These are phyloP conservation scores for Hypoxylon sp. DNA, from an alignment of 2,329 filamentous ascomycete genomes.

Conservation along the genomic window DNA sequence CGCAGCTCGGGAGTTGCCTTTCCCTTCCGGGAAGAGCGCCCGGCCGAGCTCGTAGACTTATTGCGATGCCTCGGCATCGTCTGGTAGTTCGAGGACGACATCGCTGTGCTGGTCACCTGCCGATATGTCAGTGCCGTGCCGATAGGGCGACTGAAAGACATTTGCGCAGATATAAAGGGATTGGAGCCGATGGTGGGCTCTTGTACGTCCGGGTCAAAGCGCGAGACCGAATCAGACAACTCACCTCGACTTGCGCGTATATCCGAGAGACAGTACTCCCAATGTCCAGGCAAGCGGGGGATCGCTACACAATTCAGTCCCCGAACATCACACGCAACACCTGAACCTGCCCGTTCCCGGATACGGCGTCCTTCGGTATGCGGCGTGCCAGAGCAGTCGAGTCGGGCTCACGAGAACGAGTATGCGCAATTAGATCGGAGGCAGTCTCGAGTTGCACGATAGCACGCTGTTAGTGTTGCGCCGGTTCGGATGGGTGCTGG, in stretches of 20 bases:
- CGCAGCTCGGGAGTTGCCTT: constrained; percentile 52
- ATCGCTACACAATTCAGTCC: constrained; percentile 52
- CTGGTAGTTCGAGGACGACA: constrained; percentile 62
- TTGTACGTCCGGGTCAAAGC: constrained; percentile 23
- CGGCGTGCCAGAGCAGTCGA: constrained; percentile 37
- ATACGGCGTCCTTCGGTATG: constrained; percentile 38
- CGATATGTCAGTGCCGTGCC: constrained; percentile 37
- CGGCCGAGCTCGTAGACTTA: constrained; percentile 63
- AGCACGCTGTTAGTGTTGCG: constrained; percentile 37
- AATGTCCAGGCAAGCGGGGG: constrained; percentile 50
- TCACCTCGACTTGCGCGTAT: constrained; percentile 45
- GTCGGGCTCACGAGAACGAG: constrained; percentile 29
- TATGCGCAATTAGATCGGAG: constrained; percentile 35
- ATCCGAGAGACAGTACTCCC: constrained; percentile 47
- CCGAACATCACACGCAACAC: constrained; percentile 54
- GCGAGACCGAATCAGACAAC: constrained; percentile 28
- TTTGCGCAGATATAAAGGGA: constrained; percentile 18
- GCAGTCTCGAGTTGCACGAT: constrained; percentile 38
- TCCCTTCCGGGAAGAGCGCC: constrained; percentile 60
- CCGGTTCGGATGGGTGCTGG: constrained; percentile 35
- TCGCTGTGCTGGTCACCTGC: constrained; percentile 55
- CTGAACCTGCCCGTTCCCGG: constrained; percentile 50
- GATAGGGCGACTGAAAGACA: constrained; percentile 11
- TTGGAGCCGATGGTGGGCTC: constrained; percentile 17
- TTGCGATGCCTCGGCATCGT: constrained; percentile 64